A percentile compares a stretch with the other conserved stretches of the same genome.
These are phyloP conservation scores for Colletotrichum lindemuthianum DNA, from an alignment of 2,329 filamentous ascomycete genomes.

Conservation along the genomic window DNA sequence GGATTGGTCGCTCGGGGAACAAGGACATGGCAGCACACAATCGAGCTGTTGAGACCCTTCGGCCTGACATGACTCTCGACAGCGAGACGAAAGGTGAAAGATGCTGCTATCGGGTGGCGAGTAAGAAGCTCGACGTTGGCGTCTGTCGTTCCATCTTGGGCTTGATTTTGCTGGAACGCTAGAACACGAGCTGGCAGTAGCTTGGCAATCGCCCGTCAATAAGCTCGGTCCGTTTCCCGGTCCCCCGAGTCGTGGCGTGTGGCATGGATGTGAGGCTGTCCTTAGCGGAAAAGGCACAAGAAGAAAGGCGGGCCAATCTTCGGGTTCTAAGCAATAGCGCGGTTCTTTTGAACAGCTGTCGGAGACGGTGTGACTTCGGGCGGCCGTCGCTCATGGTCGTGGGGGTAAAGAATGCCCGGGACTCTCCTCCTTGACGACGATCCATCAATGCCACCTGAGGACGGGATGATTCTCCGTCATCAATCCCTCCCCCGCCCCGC, in stretches of 20 bases:
- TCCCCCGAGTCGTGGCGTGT: conserved; percentile 7
- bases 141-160: conserved; percentile 10
- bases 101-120: conserved; percentile 6
- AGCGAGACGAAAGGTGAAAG: conserved; percentile 6
- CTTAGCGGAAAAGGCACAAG: conserved; percentile 15
- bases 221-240: conserved; percentile 29
- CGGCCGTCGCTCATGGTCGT: conserved; percentile 13
- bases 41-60: neutral
- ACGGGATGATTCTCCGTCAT: conserved; percentile 1
- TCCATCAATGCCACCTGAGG: neutral
- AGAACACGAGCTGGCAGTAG: conserved; percentile 8
- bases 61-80: neutral
- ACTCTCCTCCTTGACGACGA: neutral
- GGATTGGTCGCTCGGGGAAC: neutral
- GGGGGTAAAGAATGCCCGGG: conserved; percentile 8
- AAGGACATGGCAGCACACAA: conserved; percentile 10
- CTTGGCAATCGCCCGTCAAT: conserved; percentile 12
- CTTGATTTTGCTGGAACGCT: conserved; percentile 15
- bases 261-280: conserved; percentile 8
- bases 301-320: conserved; percentile 25
- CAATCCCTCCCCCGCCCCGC: neutral
- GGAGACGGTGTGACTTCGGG: conserved; percentile 26
- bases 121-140: conserved; percentile 5
- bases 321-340: conserved; percentile 7
- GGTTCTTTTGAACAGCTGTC: conserved; percentile 18